phyloP scores from a whole-genome alignment of 257 asterid genomes.

The Ehretia macrophylla region DNA sequence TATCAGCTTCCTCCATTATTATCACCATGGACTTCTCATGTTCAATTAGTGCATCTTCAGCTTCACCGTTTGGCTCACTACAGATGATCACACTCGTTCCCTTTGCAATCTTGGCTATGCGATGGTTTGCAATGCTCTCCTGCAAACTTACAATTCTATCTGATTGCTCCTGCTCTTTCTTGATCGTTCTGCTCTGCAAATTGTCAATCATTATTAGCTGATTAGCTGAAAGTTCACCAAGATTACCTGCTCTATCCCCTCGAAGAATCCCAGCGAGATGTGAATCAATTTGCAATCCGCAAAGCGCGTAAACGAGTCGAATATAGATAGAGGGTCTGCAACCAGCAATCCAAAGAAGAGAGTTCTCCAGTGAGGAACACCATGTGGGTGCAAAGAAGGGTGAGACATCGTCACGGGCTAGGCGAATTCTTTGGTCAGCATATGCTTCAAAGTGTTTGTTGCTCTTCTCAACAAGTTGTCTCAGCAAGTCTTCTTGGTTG shows the following conservation, averaged over 20 bases:
- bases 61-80: background rate
- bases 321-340: slow-evolving; percentile 50
- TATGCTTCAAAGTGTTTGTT: slow-evolving; percentile 29
- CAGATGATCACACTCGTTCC: background rate
- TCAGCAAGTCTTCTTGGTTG: background rate
- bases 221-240: slow-evolving; percentile 27
- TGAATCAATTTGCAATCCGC: slow-evolving; percentile 34
- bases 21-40: slow-evolving; percentile 16
- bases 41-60: slow-evolving; percentile 10
- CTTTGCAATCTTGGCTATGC: slow-evolving; percentile 26
- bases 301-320: slow-evolving; percentile 42
- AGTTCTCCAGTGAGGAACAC: slow-evolving; percentile 46
- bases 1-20: slow-evolving; percentile 28
- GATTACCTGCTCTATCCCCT: slow-evolving; percentile 13
- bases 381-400: slow-evolving; percentile 46
- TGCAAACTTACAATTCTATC: slow-evolving; percentile 34
- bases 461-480: slow-evolving; percentile 21
- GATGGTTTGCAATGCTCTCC: slow-evolving; percentile 36
- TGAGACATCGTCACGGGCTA: slow-evolving; percentile 33
- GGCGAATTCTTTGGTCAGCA: slow-evolving; percentile 16
- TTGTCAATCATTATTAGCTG: slow-evolving; percentile 33
- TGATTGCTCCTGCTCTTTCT: slow-evolving; percentile 31
- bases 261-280: slow-evolving; percentile 27
- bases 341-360: slow-evolving; percentile 56
- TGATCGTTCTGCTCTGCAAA: slow-evolving; percentile 31